Evolutionary conservation across 352 stramenopile species (phyloP).

Genomic region (Thalassiosira mediterranea): DNA sequence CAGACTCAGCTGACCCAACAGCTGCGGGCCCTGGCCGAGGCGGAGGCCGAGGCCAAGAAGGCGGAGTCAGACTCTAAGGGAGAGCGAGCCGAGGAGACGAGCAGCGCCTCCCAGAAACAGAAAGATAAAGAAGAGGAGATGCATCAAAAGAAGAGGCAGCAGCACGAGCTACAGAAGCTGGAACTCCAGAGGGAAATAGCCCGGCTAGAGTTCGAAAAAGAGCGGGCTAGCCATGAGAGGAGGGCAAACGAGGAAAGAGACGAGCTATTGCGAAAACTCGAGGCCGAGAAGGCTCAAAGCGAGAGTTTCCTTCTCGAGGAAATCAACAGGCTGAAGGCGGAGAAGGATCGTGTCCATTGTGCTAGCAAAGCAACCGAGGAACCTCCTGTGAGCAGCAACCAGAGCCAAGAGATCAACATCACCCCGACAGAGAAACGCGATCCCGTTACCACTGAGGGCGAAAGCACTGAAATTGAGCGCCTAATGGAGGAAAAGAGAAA

Average conservation of each 20-base stretch:
- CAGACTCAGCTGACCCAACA: constrained; percentile 22
- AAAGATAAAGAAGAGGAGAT: neutral
- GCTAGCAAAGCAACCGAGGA: constrained; percentile 12
- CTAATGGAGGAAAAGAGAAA: constrained; percentile 18
- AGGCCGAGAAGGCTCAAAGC: constrained; percentile 9
- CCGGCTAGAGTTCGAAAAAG: neutral
- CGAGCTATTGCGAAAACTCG: neutral
- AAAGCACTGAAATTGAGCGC: constrained; percentile 7
- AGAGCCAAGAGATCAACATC: neutral
- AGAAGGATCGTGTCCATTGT: too few species aligned
- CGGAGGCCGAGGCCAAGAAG: constrained; percentile 1
- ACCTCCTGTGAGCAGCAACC: constrained; percentile 9
- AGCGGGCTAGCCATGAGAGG: neutral
- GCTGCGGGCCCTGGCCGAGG: constrained; percentile 25
- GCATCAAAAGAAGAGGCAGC: neutral
- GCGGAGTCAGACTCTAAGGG: neutral
- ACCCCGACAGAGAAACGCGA: neutral
- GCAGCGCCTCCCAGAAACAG: neutral
- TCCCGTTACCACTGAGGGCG: neutral
- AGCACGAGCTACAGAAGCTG: too few species aligned
- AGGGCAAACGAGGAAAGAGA: constrained; percentile 1
- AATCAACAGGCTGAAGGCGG: constrained; percentile 19
- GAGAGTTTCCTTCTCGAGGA: constrained; percentile 22
- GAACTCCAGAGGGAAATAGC: too few species aligned
- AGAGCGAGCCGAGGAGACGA: neutral